These are phyloP conservation scores for Apiospora kogelbergensis DNA, from an alignment of 2,329 filamentous ascomycete species.

Conservation along the genomic window DNA sequence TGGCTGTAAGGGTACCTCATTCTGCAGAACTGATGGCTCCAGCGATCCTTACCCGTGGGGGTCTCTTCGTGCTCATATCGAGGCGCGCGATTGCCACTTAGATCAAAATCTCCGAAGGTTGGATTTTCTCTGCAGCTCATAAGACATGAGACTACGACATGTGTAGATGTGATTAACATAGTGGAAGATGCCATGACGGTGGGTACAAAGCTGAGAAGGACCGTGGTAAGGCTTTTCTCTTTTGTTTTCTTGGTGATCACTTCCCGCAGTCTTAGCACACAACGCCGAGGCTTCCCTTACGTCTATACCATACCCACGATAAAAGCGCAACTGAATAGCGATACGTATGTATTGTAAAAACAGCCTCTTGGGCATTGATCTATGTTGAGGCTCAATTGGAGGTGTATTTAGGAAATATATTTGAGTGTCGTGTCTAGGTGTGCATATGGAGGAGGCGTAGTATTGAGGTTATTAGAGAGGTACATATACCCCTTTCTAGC, in stretches of 20 bases:
- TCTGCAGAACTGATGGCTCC: not conserved
- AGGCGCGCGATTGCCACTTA: not conserved
- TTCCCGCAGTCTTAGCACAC: no score
- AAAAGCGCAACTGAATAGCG: not conserved
- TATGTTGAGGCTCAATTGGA: not conserved
- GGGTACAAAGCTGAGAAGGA: no score
- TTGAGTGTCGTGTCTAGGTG: not conserved
- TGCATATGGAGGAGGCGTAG: no score
- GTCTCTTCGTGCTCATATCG: not conserved
- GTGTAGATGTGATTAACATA: no score
- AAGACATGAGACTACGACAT: no score
- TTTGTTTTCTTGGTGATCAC: no score
- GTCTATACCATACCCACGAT: no score
- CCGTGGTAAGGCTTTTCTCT: no score
- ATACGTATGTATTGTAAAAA: not conserved
- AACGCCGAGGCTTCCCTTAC: no score
- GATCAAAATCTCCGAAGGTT: no score
- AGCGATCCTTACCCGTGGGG: not conserved
- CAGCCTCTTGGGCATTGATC: not conserved
- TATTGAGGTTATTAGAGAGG: not conserved
- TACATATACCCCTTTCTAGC: not conserved
- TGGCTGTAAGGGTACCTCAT: not conserved
- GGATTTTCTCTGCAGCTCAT: no score
- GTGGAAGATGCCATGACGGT: no score
- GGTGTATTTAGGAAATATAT: not conserved